Base-by-base conservation (phyloP, 345 rosid species). In the Syzygium oleosum region DNA sequence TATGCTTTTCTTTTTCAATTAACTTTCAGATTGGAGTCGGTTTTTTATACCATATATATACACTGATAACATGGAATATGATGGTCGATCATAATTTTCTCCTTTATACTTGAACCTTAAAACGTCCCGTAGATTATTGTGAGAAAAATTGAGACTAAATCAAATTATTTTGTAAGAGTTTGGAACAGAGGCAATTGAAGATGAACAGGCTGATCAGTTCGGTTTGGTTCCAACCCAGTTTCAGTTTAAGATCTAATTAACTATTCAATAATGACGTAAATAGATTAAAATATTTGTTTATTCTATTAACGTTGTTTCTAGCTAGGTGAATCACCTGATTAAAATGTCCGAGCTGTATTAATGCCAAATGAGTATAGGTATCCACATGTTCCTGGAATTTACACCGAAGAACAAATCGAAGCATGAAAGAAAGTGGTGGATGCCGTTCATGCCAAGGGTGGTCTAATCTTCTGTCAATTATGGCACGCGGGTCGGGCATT, bases 381-480 rank as follows among this genome's bases (percentile, higher is more conserved):
- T 63, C 84, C 87, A 5, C 51, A 84, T 12, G 56, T 79, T 15
- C 89, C 91, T 9, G 91, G 89, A 19, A 56, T 90, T 53, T 88
- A 84, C 87, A 89, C 87, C 22, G 54, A 86, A 54, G 89, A 87
- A 84, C 91, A 89, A 68, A 53, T 88, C 8, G 88, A 84, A 84
- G 91, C 85, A 27, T 89, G 91, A 88, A 88, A 84, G 85, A 85
- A 87, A 43, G 46, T 43, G 10, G 65, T 87, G 23, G 85, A 88
- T 85, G 89, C 88, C 46, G 89, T 90, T 87, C 90, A 90, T 85
- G 88, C 88, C 85, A 54, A 83, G 89, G 89, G 88, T 8, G 89
- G 89, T 25, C 34, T 90, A 55, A 84, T 90, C 84, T 88, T 88
- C 38, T 88, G 90, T 38, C 90, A 88, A 85, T 34, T 90, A 25